These are phyloP conservation scores for Schoenoplectus triqueter DNA, from an alignment of 202 grass and related monocot genomes.

Conservation along the genomic window DNA sequence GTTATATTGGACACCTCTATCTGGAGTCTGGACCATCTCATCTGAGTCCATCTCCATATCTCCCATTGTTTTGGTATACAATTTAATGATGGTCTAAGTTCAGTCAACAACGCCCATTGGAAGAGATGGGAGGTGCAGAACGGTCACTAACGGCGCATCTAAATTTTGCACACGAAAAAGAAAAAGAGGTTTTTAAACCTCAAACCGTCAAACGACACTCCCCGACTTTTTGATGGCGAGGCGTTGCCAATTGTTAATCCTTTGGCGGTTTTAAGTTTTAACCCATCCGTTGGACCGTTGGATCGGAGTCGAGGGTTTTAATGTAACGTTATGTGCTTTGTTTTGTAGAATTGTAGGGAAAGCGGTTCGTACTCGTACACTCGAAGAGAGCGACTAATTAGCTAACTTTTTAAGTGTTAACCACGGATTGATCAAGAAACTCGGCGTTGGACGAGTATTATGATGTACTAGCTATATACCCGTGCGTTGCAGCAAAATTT, in stretches of 20 bases:
- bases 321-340: constrained; percentile 25
- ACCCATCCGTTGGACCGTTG: constrained; percentile 6
- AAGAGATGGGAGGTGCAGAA: constrained; percentile 14
- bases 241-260: constrained; percentile 26
- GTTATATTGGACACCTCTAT: too few relatives aligned
- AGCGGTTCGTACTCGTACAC: not conserved
- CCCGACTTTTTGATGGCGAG: not conserved
- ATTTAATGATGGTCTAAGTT: constrained; percentile 14
- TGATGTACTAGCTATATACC: too few relatives aligned
- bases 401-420: not conserved
- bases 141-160: constrained; percentile 35
- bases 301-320: constrained; percentile 36
- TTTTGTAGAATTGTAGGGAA: not conserved
- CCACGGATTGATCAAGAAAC: not conserved
- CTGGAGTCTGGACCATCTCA: too few relatives aligned
- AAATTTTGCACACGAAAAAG: constrained; percentile 12
- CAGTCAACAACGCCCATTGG: not conserved
- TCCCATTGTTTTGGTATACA: not conserved
- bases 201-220: constrained; percentile 54
- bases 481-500: too few relatives aligned
- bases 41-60: too few relatives aligned
- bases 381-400: not conserved
- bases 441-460: not conserved
- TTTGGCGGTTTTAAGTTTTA: constrained; percentile 30
- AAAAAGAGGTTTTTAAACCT: constrained; percentile 41